phyloP scores from a whole-genome alignment of 306 rosid genomes.

The Dryas alaskensis region DNA sequence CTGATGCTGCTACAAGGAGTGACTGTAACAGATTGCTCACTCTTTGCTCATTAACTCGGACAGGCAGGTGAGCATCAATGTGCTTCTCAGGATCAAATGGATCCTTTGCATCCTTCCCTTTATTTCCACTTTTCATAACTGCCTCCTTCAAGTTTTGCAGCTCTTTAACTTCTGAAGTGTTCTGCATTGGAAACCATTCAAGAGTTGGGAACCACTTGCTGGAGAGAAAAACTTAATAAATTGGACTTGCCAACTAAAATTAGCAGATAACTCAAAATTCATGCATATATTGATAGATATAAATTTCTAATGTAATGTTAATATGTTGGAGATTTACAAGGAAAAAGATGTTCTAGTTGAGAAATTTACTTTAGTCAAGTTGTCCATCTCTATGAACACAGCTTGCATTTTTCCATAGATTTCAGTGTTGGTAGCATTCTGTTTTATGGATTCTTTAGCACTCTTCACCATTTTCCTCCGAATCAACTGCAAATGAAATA shows the following conservation, averaged over 20 bases:
- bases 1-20: constrained; percentile 68
- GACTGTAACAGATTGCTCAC: constrained; percentile 84
- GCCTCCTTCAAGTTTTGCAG: constrained; percentile 67
- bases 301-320: background rate
- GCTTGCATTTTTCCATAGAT: constrained; percentile 79
- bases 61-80: constrained; percentile 70
- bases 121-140: constrained; percentile 52
- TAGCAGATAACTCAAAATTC: background rate
- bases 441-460: constrained; percentile 72
- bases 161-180: constrained; percentile 52
- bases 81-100: constrained; percentile 73
- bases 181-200: constrained; percentile 41
- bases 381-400: constrained; percentile 79
- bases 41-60: constrained; percentile 87
- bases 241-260: background rate
- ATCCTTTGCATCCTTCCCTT: constrained; percentile 29
- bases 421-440: constrained; percentile 65
- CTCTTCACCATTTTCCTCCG: constrained; percentile 69
- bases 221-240: background rate
- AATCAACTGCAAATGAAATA: constrained; percentile 46
- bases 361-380: background rate
- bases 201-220: constrained; percentile 9
- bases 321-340: background rate
- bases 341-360: constrained; percentile 4
- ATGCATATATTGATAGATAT: background rate